Evolutionary conservation across 345 rosid genomes (phyloP).

Genomic region (Iberis pinnata): DNA sequence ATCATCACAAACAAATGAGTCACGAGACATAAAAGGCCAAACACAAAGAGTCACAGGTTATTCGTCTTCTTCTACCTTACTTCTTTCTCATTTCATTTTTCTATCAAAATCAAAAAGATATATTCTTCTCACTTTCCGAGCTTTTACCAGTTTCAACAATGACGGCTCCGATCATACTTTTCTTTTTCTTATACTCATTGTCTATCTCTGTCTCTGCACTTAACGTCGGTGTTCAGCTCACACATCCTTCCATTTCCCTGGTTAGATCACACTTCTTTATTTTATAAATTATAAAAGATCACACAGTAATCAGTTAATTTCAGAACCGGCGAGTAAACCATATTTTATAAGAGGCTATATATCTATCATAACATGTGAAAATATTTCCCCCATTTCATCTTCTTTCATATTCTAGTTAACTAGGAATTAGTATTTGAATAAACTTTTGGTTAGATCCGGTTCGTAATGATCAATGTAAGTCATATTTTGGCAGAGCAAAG

Average conservation of each 20-base stretch:
- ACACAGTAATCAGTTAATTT: too few species aligned
- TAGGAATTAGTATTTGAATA: neutral
- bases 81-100: conserved; percentile 27
- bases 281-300: neutral
- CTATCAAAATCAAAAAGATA: conserved; percentile 13
- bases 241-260: conserved; percentile 43
- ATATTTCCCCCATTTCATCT: too few species aligned
- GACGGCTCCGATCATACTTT: conserved; percentile 24
- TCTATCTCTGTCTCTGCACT: conserved; percentile 41
- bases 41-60: conserved; percentile 22
- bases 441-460: neutral
- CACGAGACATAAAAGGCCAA: conserved; percentile 24
- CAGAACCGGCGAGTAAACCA: too few species aligned
- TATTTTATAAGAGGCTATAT: neutral
- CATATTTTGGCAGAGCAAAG: conserved; percentile 45
- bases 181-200: conserved; percentile 21
- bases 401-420: neutral
- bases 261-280: conserved; percentile 23
- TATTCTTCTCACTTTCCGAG: conserved; percentile 31
- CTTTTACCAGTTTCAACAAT: conserved; percentile 22
- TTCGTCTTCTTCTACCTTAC: conserved; percentile 18
- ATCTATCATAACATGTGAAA: neutral
- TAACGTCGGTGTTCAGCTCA: conserved; percentile 59
- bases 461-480: neutral
- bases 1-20: conserved; percentile 19